phyloP scores from a whole-genome alignment of 1,139 yeast species.

The Blastobotrys buckinghamii region DNA sequence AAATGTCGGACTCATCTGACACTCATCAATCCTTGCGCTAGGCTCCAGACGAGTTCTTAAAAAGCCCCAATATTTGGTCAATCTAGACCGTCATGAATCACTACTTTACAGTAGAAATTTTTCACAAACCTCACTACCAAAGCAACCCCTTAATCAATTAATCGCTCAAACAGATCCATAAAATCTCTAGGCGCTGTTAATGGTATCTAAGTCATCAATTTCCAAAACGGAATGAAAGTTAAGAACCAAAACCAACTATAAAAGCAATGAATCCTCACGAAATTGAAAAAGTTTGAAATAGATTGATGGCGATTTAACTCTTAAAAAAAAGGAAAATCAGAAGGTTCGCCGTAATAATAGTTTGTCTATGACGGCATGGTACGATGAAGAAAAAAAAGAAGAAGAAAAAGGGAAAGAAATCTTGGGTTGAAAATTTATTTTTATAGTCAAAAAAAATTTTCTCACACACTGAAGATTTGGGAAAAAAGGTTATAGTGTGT shows the following conservation, averaged over 20 bases:
- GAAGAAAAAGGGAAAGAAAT: conserved; percentile 8
- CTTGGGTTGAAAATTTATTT: neutral
- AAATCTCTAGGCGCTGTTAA: neutral
- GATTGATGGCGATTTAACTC: neutral
- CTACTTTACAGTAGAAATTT: conserved; percentile 16
- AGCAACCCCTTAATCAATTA: neutral
- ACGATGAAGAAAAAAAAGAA: conserved; percentile 12
- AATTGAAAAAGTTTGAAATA: neutral
- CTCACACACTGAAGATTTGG: neutral
- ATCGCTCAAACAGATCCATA: neutral
- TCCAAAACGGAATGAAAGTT: neutral
- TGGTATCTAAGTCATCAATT: conserved; percentile 1
- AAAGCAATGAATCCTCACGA: too few relatives aligned
- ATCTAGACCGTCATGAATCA: conserved; percentile 44
- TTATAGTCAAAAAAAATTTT: neutral
- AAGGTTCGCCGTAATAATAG: conserved; percentile 14
- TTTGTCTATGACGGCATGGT: conserved; percentile 17
- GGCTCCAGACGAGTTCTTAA: conserved; percentile 55
- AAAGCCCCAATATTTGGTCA: conserved; percentile 32
- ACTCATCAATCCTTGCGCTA: conserved; percentile 43
- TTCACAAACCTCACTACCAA: neutral
- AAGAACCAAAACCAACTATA: neutral
- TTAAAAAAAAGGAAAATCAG: neutral
- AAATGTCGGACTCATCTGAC: conserved; percentile 51
- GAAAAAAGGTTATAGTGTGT: too few relatives aligned